Evolutionary conservation across 163 green algal genomes (phyloP).

Genomic region (Volvox carteri): DNA sequence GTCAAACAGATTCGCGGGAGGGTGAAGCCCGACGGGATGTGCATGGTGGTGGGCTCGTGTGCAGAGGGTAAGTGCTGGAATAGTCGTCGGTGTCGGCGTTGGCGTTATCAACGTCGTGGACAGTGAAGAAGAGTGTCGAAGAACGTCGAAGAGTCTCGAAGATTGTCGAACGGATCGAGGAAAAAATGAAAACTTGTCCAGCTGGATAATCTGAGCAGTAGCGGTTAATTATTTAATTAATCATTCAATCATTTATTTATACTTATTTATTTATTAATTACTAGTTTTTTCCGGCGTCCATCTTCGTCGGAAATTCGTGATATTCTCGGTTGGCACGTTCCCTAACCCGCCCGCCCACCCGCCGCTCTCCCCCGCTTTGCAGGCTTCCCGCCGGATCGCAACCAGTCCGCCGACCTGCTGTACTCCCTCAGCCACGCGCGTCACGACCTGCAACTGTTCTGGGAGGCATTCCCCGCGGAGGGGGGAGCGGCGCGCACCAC

Average conservation of each 20-base stretch:
- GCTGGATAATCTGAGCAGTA: no score
- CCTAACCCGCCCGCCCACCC: constrained; percentile 67
- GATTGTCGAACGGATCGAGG: no score
- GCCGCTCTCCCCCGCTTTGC: neutral
- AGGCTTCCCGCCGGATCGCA: constrained; percentile 71
- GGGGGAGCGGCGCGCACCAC: constrained; percentile 83
- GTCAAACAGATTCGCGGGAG: constrained; percentile 83
- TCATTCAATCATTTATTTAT: no score
- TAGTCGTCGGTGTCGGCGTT: neutral
- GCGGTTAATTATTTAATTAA: no score
- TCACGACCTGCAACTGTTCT: constrained; percentile 89
- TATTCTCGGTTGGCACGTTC: no score
- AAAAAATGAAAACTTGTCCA: no score
- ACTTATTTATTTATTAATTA: no score
- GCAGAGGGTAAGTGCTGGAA: constrained; percentile 64
- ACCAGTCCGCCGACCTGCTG: constrained; percentile 78
- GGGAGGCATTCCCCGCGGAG: constrained; percentile 94
- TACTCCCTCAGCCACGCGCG: constrained; percentile 71
- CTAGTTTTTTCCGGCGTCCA: no score
- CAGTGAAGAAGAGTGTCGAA: no score
- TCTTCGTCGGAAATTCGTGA: no score
- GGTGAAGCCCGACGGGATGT: constrained; percentile 89
- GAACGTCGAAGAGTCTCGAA: no score
- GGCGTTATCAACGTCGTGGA: no score
- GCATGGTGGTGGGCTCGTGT: constrained; percentile 90